Evolutionary conservation across 2,329 filamentous ascomycete species (phyloP), one percentile per base, ranked within the genome.

Genomic region (Parastagonospora avenae): DNA sequence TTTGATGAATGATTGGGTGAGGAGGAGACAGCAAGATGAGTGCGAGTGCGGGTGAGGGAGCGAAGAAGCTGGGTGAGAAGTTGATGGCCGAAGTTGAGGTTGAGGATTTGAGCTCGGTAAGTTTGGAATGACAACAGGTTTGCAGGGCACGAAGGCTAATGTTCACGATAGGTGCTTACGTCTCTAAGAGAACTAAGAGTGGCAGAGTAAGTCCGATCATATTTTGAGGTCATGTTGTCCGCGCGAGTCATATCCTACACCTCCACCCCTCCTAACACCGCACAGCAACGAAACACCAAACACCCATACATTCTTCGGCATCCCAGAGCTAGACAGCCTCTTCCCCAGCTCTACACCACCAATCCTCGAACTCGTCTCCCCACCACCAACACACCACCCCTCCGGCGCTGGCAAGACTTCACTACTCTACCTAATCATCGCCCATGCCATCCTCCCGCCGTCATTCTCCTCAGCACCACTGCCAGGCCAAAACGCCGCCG

Each of bases 391-490:
- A 73, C 52, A 67, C 44, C 63, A 70, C 37, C 54, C 63, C 8
- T 67, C 82, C 3, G 78, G 77, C 24, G 73, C 77, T 9, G 85
- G 85, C 8, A 86, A 85, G 68, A 82, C 84, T 1, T 79, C 83
- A 31, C 64, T 88, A 0, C 72, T 87, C 31, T 85, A 86, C 69
- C 77, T 82, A 52, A 68, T 87, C 35, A 76, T 77, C 27, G 77
- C 80, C 2, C 62, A 77, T 8, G 77, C 80, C 30, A 73, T 85
- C 8, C 74, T 87, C 0, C 83, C 84, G 0, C 4, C 53, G 15
- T 54, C 59, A 1, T 51, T 62, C 42, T 28, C 36, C 27, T 48
- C 42, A 4, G 44, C 57, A 1, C 6, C 40, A 12, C 59, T 81
- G 1, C 66, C 70, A 24, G 82, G 84, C 14, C 77, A 77, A 12